phyloP scores from a whole-genome alignment of 2,329 filamentous ascomycete species.

The Falciphora oryzae region DNA sequence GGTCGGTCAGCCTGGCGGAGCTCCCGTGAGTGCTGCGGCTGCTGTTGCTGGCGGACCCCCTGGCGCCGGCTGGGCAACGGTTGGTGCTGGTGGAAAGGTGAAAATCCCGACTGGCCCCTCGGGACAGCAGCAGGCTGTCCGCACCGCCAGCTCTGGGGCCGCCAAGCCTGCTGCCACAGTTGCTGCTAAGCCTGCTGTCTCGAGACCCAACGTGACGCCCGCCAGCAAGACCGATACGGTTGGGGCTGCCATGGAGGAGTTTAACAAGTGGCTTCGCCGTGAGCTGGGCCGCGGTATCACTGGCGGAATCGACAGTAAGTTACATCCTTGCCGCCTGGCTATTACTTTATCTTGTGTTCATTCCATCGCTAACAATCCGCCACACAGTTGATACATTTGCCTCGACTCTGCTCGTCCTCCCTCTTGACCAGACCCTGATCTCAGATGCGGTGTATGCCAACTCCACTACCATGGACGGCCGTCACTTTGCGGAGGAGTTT shows the following conservation, averaged over 20 bases:
- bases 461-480: slow-evolving; percentile 84
- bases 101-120: slow-evolving; percentile 64
- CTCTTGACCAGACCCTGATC: slow-evolving; percentile 73
- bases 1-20: slow-evolving; percentile 24
- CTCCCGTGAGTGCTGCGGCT: slow-evolving; percentile 25
- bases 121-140: slow-evolving; percentile 30
- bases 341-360: slow-evolving; percentile 8
- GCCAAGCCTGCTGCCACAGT: slow-evolving; percentile 36
- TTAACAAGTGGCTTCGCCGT: slow-evolving; percentile 84
- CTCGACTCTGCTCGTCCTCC: slow-evolving; percentile 66
- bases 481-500: slow-evolving; percentile 91
- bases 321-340: background rate
- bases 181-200: slow-evolving; percentile 23
- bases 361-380: slow-evolving; percentile 10
- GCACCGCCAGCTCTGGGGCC: slow-evolving; percentile 37
- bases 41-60: slow-evolving; percentile 39
- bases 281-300: slow-evolving; percentile 70
- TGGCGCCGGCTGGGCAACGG: slow-evolving; percentile 79
- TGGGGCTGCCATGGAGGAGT: slow-evolving; percentile 71
- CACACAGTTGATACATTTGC: slow-evolving; percentile 72
- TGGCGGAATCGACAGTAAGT: slow-evolving; percentile 47
- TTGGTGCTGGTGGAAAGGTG: slow-evolving; percentile 87
- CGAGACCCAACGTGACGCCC: slow-evolving; percentile 33
- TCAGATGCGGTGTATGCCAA: slow-evolving; percentile 84
- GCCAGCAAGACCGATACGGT: slow-evolving; percentile 34